These are phyloP conservation scores for Rhodomyrtus psidioides DNA, from an alignment of 441 rosid genomes.

Conservation along the genomic window DNA sequence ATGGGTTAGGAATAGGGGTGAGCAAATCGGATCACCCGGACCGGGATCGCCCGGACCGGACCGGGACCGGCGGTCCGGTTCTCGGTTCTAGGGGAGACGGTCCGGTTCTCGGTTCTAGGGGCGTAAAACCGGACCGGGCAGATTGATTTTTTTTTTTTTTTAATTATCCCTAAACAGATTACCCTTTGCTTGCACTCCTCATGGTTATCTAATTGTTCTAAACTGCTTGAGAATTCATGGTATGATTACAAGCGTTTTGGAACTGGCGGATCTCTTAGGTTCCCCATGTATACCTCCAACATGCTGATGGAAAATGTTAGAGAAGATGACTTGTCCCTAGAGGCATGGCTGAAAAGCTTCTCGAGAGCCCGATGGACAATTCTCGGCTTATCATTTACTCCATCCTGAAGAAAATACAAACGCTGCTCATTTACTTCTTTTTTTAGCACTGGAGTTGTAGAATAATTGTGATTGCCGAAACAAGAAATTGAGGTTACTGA, in stretches of 20 bases:
- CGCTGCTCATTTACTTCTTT: neutral
- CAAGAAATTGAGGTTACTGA: conserved; percentile 17
- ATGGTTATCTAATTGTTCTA: neutral
- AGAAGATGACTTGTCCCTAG: conserved; percentile 33
- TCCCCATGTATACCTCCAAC: conserved; percentile 93
- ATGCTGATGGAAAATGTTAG: conserved; percentile 71
- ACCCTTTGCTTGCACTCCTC: neutral
- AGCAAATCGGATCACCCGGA: too few species aligned
- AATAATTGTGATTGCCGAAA: neutral
- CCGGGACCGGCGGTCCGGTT: too few species aligned
- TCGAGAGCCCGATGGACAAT: conserved; percentile 70
- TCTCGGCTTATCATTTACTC: conserved; percentile 55
- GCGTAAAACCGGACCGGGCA: too few species aligned
- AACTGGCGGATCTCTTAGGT: conserved; percentile 61
- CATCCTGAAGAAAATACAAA: conserved; percentile 44
- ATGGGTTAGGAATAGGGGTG: too few species aligned
- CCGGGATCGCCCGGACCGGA: too few species aligned
- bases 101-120: too few species aligned
- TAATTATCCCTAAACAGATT: too few species aligned
- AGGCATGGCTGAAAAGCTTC: conserved; percentile 45
- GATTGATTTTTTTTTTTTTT: too few species aligned
- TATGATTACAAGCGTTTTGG: conserved; percentile 51
- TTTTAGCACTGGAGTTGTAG: neutral
- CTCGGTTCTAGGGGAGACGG: too few species aligned
- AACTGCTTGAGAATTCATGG: neutral